Percentiles rank a stretch among this genome's conserved stretches.
Evolutionary conservation across 345 rosid species (phyloP).

Genomic region (Barbarea vulgaris): DNA sequence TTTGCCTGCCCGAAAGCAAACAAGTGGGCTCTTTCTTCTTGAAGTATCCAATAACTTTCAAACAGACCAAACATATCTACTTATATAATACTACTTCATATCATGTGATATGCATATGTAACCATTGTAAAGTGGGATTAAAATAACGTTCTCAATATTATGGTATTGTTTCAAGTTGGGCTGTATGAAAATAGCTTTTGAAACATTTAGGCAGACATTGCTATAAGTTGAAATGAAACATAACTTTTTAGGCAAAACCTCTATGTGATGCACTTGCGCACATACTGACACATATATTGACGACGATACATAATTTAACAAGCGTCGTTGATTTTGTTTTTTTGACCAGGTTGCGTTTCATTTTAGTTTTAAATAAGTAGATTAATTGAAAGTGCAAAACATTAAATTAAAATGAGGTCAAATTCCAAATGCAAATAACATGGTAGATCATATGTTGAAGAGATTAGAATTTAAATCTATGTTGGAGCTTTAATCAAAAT

Average conservation of each 20-base stretch:
- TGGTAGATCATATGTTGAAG: background rate
- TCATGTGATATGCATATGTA: slow-evolving; percentile 21
- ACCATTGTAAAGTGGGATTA: background rate
- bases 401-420: background rate
- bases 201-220: slow-evolving; percentile 20
- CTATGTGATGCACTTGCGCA: background rate
- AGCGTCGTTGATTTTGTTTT: slow-evolving; percentile 12
- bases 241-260: slow-evolving; percentile 1
- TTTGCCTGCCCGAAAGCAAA: slow-evolving; percentile 34
- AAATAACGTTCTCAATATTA: background rate
- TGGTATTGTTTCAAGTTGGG: background rate
- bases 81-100: background rate
- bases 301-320: slow-evolving; percentile 1
- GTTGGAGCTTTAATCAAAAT: background rate
- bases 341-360: slow-evolving; percentile 16
- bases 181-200: background rate
- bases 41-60: slow-evolving; percentile 31
- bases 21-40: slow-evolving; percentile 41
- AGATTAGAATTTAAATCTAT: background rate
- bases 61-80: slow-evolving; percentile 23
- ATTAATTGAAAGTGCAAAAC: background rate
- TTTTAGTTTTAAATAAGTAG: background rate
- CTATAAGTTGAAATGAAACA: background rate
- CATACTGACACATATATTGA: background rate
- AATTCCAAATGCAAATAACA: background rate